Conservation (phyloP, 2,329 filamentous ascomycete genomes). For the Alternaria burnsii region DNA sequence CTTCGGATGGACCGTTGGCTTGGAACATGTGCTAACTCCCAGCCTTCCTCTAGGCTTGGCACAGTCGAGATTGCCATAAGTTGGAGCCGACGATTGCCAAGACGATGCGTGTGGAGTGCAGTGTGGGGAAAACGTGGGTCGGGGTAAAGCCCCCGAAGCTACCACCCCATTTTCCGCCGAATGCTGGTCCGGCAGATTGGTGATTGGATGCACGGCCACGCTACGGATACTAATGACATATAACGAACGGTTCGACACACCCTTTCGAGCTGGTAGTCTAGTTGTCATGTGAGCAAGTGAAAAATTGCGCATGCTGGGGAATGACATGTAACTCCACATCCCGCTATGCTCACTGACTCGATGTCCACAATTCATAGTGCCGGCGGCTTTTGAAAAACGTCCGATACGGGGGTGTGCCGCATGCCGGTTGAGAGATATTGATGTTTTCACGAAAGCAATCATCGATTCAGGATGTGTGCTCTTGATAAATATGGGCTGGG, state of each 20-base stretch:
- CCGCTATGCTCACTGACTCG: constrained; percentile 1
- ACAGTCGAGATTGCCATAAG: neutral
- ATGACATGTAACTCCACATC: constrained; percentile 17
- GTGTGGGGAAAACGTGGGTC: constrained; percentile 13
- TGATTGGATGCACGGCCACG: constrained; percentile 15
- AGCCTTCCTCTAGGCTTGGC: neutral
- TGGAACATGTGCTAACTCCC: neutral
- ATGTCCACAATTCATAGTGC: neutral
- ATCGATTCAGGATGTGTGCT: constrained; percentile 16
- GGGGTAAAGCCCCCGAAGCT: constrained; percentile 15
- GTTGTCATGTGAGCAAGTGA: constrained; percentile 11
- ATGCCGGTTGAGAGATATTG: neutral
- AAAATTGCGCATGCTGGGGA: neutral
- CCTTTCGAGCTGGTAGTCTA: constrained; percentile 1
- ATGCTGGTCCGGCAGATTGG: constrained; percentile 14
- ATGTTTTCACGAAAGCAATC: neutral
- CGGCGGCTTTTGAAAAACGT: neutral
- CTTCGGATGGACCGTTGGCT: constrained; percentile 8
- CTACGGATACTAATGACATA: constrained; percentile 5
- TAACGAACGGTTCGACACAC: neutral
- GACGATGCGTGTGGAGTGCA: constrained; percentile 23
- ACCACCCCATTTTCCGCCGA: constrained; percentile 2
- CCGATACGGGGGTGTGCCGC: neutral
- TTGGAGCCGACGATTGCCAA: constrained; percentile 20
- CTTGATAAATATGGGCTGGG: constrained; percentile 1